Conservation (phyloP, 768 basidiomycete species). For the Asterophora parasitica region DNA sequence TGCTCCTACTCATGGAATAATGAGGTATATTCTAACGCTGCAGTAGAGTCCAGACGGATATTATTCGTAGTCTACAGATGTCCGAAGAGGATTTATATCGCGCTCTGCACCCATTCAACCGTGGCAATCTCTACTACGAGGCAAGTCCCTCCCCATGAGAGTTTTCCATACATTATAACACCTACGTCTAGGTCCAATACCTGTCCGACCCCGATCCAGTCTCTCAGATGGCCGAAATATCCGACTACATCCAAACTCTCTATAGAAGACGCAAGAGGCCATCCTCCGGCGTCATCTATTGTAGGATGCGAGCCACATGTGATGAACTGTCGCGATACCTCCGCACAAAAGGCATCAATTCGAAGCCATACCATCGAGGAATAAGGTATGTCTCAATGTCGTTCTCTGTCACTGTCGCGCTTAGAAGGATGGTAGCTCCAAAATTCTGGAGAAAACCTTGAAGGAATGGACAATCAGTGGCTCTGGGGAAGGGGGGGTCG, state of each 20-base stretch:
- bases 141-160: slow-evolving; percentile 27
- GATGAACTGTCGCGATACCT: slow-evolving; percentile 63
- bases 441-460: slow-evolving; percentile 56
- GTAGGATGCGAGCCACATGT: slow-evolving; percentile 62
- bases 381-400: slow-evolving; percentile 37
- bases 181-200: slow-evolving; percentile 56
- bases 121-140: slow-evolving; percentile 78
- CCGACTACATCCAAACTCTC: slow-evolving; percentile 60
- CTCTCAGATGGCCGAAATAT: slow-evolving; percentile 59
- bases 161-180: background rate
- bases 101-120: slow-evolving; percentile 77
- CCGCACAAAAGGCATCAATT: slow-evolving; percentile 59
- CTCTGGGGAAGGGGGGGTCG: slow-evolving; percentile 46
- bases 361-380: slow-evolving; percentile 73
- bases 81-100: slow-evolving; percentile 48
- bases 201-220: slow-evolving; percentile 44
- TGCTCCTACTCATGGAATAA: background rate
- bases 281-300: slow-evolving; percentile 76
- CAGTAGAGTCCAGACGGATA: slow-evolving; percentile 68
- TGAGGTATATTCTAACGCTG: background rate
- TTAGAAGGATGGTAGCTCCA: slow-evolving; percentile 27
- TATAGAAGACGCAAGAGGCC: slow-evolving; percentile 53
- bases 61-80: slow-evolving; percentile 63
- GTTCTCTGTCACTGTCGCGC: background rate
- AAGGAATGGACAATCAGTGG: slow-evolving; percentile 52